These are phyloP conservation scores for Kurtzmaniella cleridarum DNA, from an alignment of 805 yeast species.

Conservation along the genomic window DNA sequence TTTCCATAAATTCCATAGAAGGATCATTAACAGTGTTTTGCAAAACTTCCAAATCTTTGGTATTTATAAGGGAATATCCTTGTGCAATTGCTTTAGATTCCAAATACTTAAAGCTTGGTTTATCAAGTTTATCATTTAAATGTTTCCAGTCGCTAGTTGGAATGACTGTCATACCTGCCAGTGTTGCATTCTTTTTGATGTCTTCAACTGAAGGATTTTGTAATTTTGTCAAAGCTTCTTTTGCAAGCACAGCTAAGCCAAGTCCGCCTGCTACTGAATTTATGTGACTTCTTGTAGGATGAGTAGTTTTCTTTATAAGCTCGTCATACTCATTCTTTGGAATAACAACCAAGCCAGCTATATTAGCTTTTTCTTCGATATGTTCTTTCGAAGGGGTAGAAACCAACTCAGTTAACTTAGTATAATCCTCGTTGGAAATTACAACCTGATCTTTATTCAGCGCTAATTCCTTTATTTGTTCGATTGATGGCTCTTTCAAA, in stretches of 20 bases:
- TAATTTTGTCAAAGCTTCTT: slow-evolving; percentile 1
- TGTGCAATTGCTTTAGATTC: slow-evolving; percentile 10
- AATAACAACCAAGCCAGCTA: slow-evolving; percentile 6
- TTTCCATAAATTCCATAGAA: slow-evolving; percentile 15
- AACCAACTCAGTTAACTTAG: slow-evolving; percentile 7
- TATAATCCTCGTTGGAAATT: slow-evolving; percentile 11
- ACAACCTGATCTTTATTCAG: slow-evolving; percentile 11
- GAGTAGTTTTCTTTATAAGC: slow-evolving; percentile 8
- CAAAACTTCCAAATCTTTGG: slow-evolving; percentile 7
- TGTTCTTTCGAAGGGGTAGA: slow-evolving; percentile 12
- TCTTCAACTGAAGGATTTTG: slow-evolving; percentile 7
- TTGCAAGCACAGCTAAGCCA: slow-evolving; percentile 2
- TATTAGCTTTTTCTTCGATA: slow-evolving; percentile 10
- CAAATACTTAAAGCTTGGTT: slow-evolving; percentile 16
- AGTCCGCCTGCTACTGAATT: slow-evolving; percentile 5
- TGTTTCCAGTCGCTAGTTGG: slow-evolving; percentile 3
- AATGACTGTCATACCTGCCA: slow-evolving; percentile 5
- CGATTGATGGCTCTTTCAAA: slow-evolving; percentile 20
- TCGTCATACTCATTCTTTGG: slow-evolving; percentile 15
- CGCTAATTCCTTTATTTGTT: slow-evolving; percentile 29
- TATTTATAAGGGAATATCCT: slow-evolving; percentile 4
- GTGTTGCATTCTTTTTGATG: slow-evolving; percentile 4
- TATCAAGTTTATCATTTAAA: slow-evolving; percentile 6
- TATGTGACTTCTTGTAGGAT: slow-evolving; percentile 10
- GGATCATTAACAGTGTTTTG: slow-evolving; percentile 11